Evolutionary conservation across 1,139 yeast species (phyloP).

Genomic region (Lodderomyces pseudojiufengensis): DNA sequence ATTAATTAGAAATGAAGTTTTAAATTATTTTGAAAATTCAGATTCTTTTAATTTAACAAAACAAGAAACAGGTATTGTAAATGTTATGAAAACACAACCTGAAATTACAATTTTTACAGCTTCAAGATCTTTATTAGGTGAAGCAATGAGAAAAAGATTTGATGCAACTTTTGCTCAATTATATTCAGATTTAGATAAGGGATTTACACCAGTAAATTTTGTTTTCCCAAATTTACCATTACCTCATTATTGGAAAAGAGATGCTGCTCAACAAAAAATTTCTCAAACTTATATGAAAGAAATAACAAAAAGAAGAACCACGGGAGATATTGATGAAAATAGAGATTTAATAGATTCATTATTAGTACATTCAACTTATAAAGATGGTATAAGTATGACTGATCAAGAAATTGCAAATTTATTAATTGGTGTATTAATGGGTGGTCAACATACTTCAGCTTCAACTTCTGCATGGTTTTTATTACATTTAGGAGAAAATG

Average conservation of each 20-base stretch:
- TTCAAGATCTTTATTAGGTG: conserved; percentile 84
- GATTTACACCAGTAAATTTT: conserved; percentile 93
- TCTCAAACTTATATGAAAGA: conserved; percentile 76
- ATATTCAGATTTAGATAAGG: conserved; percentile 91
- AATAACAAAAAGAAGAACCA: conserved; percentile 66
- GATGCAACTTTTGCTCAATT: conserved; percentile 80
- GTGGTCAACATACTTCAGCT: conserved; percentile 98
- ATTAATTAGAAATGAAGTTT: conserved; percentile 72
- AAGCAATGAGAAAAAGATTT: conserved; percentile 81
- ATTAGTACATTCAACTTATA: conserved; percentile 78
- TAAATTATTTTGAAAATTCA: conserved; percentile 56
- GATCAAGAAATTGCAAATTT: conserved; percentile 93
- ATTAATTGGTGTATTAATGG: conserved; percentile 95
- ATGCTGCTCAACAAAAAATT: conserved; percentile 79
- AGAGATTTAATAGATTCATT: conserved; percentile 89
- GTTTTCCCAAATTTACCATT: conserved; percentile 92
- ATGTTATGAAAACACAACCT: conserved; percentile 84
- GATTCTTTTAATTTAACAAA: conserved; percentile 40
- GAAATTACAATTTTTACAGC: conserved; percentile 97
- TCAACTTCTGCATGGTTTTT: conserved; percentile 94
- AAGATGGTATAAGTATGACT: conserved; percentile 91
- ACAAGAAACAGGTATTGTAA: conserved; percentile 49
- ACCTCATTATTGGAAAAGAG: conserved; percentile 82
- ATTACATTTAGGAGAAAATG: conserved; percentile 83
- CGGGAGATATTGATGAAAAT: conserved; percentile 68